A percentile compares a stretch with the other conserved stretches of the same genome.
Evolutionary conservation across 768 basidiomycete species (phyloP).

Genomic region (Amanita pallidorosea): DNA sequence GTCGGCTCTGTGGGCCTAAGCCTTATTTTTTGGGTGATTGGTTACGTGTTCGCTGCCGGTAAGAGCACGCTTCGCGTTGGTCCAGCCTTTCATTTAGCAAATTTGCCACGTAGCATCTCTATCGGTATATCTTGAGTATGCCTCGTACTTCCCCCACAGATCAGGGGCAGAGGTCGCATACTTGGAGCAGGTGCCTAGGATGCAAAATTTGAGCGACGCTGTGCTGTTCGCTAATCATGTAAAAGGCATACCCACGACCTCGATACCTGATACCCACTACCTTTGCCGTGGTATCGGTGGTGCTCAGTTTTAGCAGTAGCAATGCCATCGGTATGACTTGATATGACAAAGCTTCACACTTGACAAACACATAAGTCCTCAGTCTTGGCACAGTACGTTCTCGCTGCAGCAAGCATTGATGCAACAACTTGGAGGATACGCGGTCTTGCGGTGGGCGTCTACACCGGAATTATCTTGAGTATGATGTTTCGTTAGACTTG

Average conservation of each 20-base stretch:
- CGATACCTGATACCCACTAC: constrained; percentile 29
- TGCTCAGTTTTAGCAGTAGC: constrained; percentile 25
- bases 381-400: constrained; percentile 25
- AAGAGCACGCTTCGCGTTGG: neutral
- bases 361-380: neutral
- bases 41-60: constrained; percentile 25
- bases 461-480: constrained; percentile 20
- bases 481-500: constrained; percentile 2
- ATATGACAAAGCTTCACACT: neutral
- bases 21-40: constrained; percentile 30
- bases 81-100: neutral
- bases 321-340: constrained; percentile 23
- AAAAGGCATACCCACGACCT: constrained; percentile 30
- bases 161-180: constrained; percentile 41
- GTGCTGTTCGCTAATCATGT: constrained; percentile 3
- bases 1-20: constrained; percentile 28
- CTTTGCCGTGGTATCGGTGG: constrained; percentile 31
- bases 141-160: constrained; percentile 36
- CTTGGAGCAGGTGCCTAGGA: constrained; percentile 24
- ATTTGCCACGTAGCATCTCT: constrained; percentile 16
- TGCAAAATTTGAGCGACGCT: neutral
- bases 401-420: constrained; percentile 20
- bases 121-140: constrained; percentile 32
- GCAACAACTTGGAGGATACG: constrained; percentile 22
- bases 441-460: constrained; percentile 23